A percentile compares a stretch with the other conserved stretches of the same genome.
These are phyloP conservation scores for Exserohilum rostratum DNA, from an alignment of 2,329 filamentous ascomycete species.

Conservation along the genomic window DNA sequence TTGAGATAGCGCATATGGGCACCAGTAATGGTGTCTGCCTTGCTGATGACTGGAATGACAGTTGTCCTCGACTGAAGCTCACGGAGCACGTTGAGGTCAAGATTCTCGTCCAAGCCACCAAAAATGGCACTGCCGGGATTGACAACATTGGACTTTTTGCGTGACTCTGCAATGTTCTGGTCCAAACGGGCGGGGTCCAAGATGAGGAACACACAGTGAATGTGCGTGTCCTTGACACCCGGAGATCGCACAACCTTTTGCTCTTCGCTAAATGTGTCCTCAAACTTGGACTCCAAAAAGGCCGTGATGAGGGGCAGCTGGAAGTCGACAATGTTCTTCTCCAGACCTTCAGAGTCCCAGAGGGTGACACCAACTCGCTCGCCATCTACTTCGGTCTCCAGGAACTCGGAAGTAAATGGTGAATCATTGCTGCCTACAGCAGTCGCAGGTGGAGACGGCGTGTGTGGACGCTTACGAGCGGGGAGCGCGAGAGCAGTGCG, in stretches of 20 bases:
- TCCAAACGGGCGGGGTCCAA: slow-evolving; percentile 88
- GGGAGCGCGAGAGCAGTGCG: slow-evolving; percentile 83
- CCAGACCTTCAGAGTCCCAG: slow-evolving; percentile 95
- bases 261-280: slow-evolving; percentile 96
- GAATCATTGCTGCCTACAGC: slow-evolving; percentile 52
- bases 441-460: slow-evolving; percentile 52
- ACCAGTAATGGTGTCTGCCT: slow-evolving; percentile 95
- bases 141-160: slow-evolving; percentile 60
- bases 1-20: slow-evolving; percentile 93
- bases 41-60: slow-evolving; percentile 92
- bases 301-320: slow-evolving; percentile 89
- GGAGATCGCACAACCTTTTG: slow-evolving; percentile 96
- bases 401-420: slow-evolving; percentile 81
- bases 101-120: slow-evolving; percentile 80
- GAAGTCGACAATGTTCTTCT: slow-evolving; percentile 93
- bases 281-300: slow-evolving; percentile 97
- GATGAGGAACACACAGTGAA: slow-evolving; percentile 92
- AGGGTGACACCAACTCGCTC: slow-evolving; percentile 91
- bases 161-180: slow-evolving; percentile 71
- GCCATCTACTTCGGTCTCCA: slow-evolving; percentile 92
- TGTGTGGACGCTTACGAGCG: slow-evolving; percentile 70
- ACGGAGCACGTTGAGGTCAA: slow-evolving; percentile 89
- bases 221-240: slow-evolving; percentile 92
- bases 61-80: slow-evolving; percentile 92
- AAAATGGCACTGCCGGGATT: slow-evolving; percentile 58